Base-by-base conservation (phyloP, 345 rosid species). In the Cardamine chenopodiifolia region DNA sequence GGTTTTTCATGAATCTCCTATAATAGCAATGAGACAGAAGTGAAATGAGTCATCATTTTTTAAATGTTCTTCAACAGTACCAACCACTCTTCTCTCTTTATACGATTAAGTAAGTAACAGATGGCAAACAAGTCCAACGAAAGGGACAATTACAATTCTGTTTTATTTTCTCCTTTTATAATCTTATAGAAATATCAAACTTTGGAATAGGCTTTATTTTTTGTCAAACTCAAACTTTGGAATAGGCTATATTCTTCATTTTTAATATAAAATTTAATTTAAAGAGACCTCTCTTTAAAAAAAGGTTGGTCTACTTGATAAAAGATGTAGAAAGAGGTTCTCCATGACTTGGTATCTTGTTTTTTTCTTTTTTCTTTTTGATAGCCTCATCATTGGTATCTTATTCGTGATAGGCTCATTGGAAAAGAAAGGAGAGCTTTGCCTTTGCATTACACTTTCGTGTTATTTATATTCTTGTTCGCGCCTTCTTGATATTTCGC, bases 341-440 rank as follows among this genome's bases (percentile, higher is more conserved):
- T 60, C 68, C 68, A 75, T 40, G 52, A 68, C 74, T 40, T 52
- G 48, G 69, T 60, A 68, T 75, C 74, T 68, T 42, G 18, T 35
- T 42, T 29, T 49, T 25, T 47, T 23, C n/a, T 17, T 12, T 62
- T 42, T 19, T 17, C 7, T 35, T 54, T n/a, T 5, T 68, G 39
- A 68, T 40, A 10, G 52, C 49, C 48, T 53, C 55, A 68, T 61
- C 22, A 61, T 75, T 68, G 70, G 74, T 52, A 75, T 75, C 69
- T 50, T 68, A 68, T 75, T 75, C 74, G 68, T 75, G 68, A 37
- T 74, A 25, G 42, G 61, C 68, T 67, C 68, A 50, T 50, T 11
- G 3, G 19, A 50, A 68, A 60, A 60, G 62, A 20, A 25, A 52
- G 5, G 37, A 68, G 31, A 68, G 31, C 34, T 39, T 47, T 65